phyloP scores from a whole-genome alignment of 2,329 filamentous ascomycete species.

The Verticillium nonalfalfae region DNA sequence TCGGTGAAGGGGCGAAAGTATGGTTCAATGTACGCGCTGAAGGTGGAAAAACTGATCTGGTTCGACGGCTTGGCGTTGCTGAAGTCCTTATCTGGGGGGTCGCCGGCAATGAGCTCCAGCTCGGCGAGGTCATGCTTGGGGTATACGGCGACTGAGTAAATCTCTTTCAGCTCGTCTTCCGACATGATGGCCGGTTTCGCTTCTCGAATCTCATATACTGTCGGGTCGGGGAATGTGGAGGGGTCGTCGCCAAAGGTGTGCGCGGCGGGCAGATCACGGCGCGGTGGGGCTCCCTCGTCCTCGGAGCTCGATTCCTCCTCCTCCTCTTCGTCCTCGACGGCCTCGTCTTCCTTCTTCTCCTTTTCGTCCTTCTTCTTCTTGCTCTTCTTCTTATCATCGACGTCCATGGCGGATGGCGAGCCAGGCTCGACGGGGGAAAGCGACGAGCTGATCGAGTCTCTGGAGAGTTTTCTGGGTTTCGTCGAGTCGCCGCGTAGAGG shows the following conservation, averaged over 20 bases:
- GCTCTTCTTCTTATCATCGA: slow-evolving; percentile 1
- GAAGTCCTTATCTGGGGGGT: slow-evolving; percentile 90
- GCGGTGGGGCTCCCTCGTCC: slow-evolving; percentile 55
- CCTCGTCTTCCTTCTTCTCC: slow-evolving; percentile 26
- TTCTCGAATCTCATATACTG: slow-evolving; percentile 84
- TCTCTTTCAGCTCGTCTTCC: slow-evolving; percentile 78
- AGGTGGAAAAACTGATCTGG: slow-evolving; percentile 90
- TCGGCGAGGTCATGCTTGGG: slow-evolving; percentile 75
- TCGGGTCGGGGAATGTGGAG: slow-evolving; percentile 84
- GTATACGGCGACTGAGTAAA: slow-evolving; percentile 82
- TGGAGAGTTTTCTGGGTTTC: slow-evolving; percentile 44
- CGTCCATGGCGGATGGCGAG: slow-evolving; percentile 50
- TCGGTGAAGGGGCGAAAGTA: slow-evolving; percentile 87
- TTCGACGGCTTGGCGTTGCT: slow-evolving; percentile 89
- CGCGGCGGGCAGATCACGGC: slow-evolving; percentile 63
- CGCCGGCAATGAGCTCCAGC: slow-evolving; percentile 79
- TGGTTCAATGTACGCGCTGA: slow-evolving; percentile 86
- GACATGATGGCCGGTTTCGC: slow-evolving; percentile 66
- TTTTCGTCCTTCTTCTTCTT: slow-evolving; percentile 21
- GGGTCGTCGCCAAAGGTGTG: slow-evolving; percentile 92
- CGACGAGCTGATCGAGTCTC: slow-evolving; percentile 53
- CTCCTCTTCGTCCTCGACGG: slow-evolving; percentile 28
- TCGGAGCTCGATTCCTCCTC: slow-evolving; percentile 48
- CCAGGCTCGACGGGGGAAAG: slow-evolving; percentile 48
- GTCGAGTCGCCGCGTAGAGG: slow-evolving; percentile 39